Evolutionary conservation across 2,329 filamentous ascomycete species (phyloP).

Genomic region (Penicillium verrucosum): DNA sequence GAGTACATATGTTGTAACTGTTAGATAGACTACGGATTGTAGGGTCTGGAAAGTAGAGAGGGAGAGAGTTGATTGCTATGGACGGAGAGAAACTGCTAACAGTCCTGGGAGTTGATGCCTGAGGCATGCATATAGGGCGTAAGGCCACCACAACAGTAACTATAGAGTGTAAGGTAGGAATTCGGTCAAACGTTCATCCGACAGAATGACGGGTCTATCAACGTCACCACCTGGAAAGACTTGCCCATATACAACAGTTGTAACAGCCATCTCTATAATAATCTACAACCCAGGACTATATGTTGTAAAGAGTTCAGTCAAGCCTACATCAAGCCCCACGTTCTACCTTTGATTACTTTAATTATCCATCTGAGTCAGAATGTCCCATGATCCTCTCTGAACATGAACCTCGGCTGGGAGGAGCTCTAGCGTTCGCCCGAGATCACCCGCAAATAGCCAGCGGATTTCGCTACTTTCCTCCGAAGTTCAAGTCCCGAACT

Average conservation of each 20-base stretch:
- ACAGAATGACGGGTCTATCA: neutral
- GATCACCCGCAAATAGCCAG: slow-evolving; percentile 16
- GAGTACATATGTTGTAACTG: too few species aligned
- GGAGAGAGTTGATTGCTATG: too few species aligned
- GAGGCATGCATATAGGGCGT: too few species aligned
- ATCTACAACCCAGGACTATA: neutral
- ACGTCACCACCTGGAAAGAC: neutral
- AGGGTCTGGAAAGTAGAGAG: too few species aligned
- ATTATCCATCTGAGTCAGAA: slow-evolving; percentile 11
- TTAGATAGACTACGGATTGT: too few species aligned
- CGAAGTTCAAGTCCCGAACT: neutral
- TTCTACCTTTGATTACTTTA: neutral
- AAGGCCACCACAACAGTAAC: too few species aligned
- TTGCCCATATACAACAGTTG: neutral
- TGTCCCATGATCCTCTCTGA: slow-evolving; percentile 12
- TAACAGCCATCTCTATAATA: neutral
- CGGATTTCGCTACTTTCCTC: slow-evolving; percentile 15
- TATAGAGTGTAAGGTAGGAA: neutral
- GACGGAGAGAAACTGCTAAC: too few species aligned
- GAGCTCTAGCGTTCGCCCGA: slow-evolving; percentile 17
- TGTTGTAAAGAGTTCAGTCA: neutral
- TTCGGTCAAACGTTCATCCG: slow-evolving; percentile 24
- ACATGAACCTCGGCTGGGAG: slow-evolving; percentile 25
- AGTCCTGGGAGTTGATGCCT: too few species aligned
- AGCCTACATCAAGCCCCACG: neutral